A percentile compares a stretch with the other conserved stretches of the same genome.
Conservation (phyloP, 129 eudicot species). For the Pseudognaphalium luteoalbum region DNA sequence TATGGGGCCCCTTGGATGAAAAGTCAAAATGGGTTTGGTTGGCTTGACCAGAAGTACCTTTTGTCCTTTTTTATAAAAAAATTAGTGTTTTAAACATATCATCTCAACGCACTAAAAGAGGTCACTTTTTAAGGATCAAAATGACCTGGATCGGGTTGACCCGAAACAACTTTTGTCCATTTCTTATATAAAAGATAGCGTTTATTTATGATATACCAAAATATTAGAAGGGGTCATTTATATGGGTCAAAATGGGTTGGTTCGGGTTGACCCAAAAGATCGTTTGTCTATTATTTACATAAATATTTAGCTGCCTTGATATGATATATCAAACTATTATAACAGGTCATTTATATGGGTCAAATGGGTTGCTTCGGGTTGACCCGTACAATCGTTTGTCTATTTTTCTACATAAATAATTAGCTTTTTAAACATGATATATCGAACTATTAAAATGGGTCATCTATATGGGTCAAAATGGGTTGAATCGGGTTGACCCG, state of each 20-base stretch:
- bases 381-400: background rate
- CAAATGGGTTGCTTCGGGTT: background rate
- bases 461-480: background rate
- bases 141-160: background rate
- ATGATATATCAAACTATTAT: background rate
- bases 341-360: background rate
- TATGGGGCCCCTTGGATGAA: background rate
- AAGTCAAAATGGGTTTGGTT: background rate
- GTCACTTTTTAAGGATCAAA: background rate
- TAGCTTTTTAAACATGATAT: background rate
- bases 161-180: background rate
- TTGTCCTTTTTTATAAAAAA: background rate
- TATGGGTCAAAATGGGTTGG: too few relatives aligned
- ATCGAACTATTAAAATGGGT: background rate
- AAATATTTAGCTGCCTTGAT: too few relatives aligned
- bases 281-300: too few relatives aligned
- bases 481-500: background rate
- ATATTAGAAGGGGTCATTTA: too few relatives aligned
- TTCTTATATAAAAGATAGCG: too few relatives aligned
- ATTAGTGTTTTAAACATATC: background rate
- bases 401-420: background rate
- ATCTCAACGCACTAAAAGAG: background rate
- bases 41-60: background rate
- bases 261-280: too few relatives aligned
- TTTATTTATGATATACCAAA: too few relatives aligned